Evolutionary conservation across 768 basidiomycete genomes (phyloP).

Genomic region (Botryobasidium botryosum): DNA sequence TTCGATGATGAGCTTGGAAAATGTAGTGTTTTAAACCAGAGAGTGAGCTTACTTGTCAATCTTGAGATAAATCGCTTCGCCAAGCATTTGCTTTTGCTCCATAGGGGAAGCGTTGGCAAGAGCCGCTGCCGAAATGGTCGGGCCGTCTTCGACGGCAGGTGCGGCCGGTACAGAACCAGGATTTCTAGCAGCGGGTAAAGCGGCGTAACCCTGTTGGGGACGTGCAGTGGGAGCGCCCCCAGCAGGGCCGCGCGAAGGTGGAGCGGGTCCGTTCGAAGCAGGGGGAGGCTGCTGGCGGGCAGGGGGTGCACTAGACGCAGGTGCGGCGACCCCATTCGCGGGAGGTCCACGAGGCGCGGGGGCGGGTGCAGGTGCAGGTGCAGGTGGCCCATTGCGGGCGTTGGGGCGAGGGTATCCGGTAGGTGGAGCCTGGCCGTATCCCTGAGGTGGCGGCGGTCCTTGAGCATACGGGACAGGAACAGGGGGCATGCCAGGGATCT

Average conservation of each 20-base stretch:
- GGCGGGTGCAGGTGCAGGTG: too few species aligned
- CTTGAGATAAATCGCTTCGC: slow-evolving; percentile 89
- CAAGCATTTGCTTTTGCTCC: slow-evolving; percentile 99
- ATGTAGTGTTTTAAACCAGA: not conserved
- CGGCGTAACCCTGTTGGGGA: slow-evolving; percentile 17
- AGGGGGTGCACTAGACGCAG: slow-evolving; percentile 36
- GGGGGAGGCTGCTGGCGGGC: slow-evolving; percentile 13
- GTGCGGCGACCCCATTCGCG: too few species aligned
- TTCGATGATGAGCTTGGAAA: slow-evolving; percentile 14
- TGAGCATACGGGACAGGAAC: slow-evolving; percentile 53
- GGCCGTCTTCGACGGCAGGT: slow-evolving; percentile 32
- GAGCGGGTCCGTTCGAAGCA: slow-evolving; percentile 37
- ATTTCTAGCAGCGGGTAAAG: slow-evolving; percentile 19
- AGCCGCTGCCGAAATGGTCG: slow-evolving; percentile 43
- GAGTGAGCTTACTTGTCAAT: slow-evolving; percentile 48
- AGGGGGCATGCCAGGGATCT: slow-evolving; percentile 53
- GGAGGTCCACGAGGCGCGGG: slow-evolving; percentile 37
- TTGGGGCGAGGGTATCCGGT: too few species aligned
- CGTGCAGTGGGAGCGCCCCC: slow-evolving; percentile 16
- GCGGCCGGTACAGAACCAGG: slow-evolving; percentile 19
- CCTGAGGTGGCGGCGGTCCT: slow-evolving; percentile 40
- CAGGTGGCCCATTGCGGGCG: too few species aligned
- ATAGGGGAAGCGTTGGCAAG: slow-evolving; percentile 42
- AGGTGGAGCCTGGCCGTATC: slow-evolving; percentile 38
- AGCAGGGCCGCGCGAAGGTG: slow-evolving; percentile 46